These are phyloP conservation scores for Boletus calvinii DNA, from an alignment of 1,284 basidiomycete species.

Conservation along the genomic window DNA sequence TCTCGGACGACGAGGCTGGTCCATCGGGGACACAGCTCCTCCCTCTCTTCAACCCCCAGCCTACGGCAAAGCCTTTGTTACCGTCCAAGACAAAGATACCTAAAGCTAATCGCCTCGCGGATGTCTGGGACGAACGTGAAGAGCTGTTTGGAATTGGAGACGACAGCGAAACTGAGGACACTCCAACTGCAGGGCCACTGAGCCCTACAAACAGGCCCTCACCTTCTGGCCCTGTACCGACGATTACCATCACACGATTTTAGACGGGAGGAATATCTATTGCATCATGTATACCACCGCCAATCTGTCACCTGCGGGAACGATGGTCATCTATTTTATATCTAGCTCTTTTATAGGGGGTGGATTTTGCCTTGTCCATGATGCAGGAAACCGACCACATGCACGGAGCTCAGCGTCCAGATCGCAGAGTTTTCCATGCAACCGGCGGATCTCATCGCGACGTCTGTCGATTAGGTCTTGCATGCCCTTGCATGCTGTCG, in stretches of 20 bases:
- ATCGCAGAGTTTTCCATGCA: slow-evolving; percentile 45
- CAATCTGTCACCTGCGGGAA: slow-evolving; percentile 1
- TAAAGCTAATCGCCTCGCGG: slow-evolving; percentile 41
- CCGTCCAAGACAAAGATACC: slow-evolving; percentile 27
- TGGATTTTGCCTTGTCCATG: slow-evolving; percentile 7
- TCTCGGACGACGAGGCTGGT: slow-evolving; percentile 43
- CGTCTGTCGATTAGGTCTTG: slow-evolving; percentile 48
- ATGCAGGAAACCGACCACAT: slow-evolving; percentile 11
- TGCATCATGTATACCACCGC: slow-evolving; percentile 32
- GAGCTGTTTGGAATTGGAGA: slow-evolving; percentile 74
- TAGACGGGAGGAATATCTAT: slow-evolving; percentile 26
- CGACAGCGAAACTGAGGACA: slow-evolving; percentile 26
- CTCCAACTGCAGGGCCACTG: slow-evolving; percentile 8
- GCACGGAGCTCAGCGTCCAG: slow-evolving; percentile 45
- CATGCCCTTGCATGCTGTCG: slow-evolving; percentile 45
- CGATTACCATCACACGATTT: slow-evolving; percentile 29
- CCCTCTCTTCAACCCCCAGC: slow-evolving; percentile 43
- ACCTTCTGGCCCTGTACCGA: slow-evolving; percentile 20
- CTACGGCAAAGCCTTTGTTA: slow-evolving; percentile 17
- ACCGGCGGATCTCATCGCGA: slow-evolving; percentile 38
- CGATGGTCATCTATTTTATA: slow-evolving; percentile 19
- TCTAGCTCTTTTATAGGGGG: slow-evolving; percentile 8
- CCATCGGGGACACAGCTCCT: slow-evolving; percentile 53
- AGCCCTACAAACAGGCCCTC: slow-evolving; percentile 3
- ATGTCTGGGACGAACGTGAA: slow-evolving; percentile 79